phyloP scores from a whole-genome alignment of 192 early-diverging fungal species.

The Entomortierella beljakovae region DNA sequence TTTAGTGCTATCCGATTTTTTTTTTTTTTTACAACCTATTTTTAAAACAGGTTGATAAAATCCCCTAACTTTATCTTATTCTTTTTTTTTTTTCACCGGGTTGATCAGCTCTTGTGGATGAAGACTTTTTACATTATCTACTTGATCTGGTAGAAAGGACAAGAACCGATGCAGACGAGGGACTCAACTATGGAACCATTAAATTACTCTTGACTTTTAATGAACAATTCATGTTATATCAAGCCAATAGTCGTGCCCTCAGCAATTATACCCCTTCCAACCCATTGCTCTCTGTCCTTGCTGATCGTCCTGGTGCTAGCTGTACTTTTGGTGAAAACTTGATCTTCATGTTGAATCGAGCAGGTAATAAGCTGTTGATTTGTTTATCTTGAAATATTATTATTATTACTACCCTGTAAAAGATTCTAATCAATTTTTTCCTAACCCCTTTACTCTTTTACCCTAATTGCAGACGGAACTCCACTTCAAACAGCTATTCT shows the following conservation, averaged over 20 bases:
- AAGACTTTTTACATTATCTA: constrained; percentile 59
- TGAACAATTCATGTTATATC: constrained; percentile 74
- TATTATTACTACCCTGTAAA: background rate
- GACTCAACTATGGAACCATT: constrained; percentile 66
- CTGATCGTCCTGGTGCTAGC: constrained; percentile 64
- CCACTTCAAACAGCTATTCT: constrained; percentile 69
- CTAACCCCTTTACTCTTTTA: background rate
- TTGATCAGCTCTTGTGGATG: constrained; percentile 63
- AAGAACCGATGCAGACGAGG: constrained; percentile 62
- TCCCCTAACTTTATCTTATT: constrained; percentile 3
- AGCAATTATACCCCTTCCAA: constrained; percentile 52
- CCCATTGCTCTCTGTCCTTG: constrained; percentile 62
- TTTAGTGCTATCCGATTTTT: background rate
- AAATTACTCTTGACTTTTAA: constrained; percentile 70
- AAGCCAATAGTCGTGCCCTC: constrained; percentile 36
- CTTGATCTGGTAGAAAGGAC: constrained; percentile 71
- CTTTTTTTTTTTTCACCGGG: background rate
- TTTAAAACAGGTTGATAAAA: background rate
- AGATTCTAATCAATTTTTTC: background rate
- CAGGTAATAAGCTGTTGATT: constrained; percentile 59
- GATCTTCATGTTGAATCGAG: constrained; percentile 93
- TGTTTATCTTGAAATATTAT: background rate
- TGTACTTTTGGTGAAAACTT: constrained; percentile 91
- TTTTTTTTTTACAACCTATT: background rate
- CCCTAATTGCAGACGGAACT: constrained; percentile 58